phyloP scores from a whole-genome alignment of 179 eudicot genomes.

The Vitellaria paradoxa region DNA sequence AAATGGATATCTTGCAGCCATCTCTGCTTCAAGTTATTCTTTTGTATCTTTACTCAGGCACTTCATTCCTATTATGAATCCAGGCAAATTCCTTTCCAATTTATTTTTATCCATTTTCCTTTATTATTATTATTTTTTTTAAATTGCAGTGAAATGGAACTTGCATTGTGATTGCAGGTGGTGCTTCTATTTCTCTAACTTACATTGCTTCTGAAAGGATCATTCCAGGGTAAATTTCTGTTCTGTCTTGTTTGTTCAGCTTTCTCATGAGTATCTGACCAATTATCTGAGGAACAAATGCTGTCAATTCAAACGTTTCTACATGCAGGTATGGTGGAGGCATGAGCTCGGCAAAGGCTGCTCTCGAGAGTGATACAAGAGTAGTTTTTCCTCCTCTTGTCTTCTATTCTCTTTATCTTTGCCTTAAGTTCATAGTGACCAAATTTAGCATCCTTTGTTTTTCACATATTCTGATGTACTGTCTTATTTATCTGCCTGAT shows the following conservation, averaged over 20 bases:
- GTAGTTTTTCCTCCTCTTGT: conserved; percentile 25
- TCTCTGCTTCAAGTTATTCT: conserved; percentile 94
- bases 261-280: conserved; percentile 1
- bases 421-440: neutral
- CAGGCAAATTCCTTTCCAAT: conserved; percentile 40
- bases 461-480: neutral
- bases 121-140: neutral
- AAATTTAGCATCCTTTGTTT: neutral
- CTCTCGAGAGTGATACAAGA: conserved; percentile 88
- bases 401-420: neutral
- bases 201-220: conserved; percentile 95
- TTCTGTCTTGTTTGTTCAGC: neutral
- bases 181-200: conserved; percentile 82
- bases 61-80: conserved; percentile 90
- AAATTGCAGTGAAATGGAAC: conserved; percentile 2
- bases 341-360: conserved; percentile 97
- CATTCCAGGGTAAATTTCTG: conserved; percentile 70
- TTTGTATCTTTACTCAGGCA: conserved; percentile 82
- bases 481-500: neutral
- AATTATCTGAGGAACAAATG: neutral
- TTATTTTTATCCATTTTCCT: neutral
- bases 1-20: conserved; percentile 81
- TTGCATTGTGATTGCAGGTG: conserved; percentile 44
- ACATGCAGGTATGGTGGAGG: conserved; percentile 84
- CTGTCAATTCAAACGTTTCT: conserved; percentile 2